A percentile compares a stretch with the other conserved stretches of the same genome.
phyloP scores from a whole-genome alignment of 306 rosid species.

The Biancaea sappan region DNA sequence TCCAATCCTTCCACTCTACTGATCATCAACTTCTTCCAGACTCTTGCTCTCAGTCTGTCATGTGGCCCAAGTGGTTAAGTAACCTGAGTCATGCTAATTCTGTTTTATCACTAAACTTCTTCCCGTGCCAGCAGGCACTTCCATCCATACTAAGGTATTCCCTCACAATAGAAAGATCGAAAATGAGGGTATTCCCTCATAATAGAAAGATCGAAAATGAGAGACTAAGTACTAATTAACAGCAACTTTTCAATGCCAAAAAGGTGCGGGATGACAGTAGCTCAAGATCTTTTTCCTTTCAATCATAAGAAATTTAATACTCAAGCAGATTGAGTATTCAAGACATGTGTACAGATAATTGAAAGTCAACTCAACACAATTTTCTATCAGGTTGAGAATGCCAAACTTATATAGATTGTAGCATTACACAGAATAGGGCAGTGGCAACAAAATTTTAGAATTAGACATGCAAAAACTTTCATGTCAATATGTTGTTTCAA shows the following conservation, averaged over 20 bases:
- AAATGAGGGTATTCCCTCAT: not conserved
- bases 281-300: conserved; percentile 17
- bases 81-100: too few species aligned
- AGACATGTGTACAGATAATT: not conserved
- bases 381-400: not conserved
- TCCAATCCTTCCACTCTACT: not conserved
- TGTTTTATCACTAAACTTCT: too few species aligned
- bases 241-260: not conserved
- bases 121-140: not conserved
- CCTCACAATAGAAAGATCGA: not conserved
- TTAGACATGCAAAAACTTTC: not conserved
- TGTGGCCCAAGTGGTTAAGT: too few species aligned
- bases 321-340: conserved; percentile 4
- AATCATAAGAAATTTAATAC: not conserved
- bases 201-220: not conserved
- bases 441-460: not conserved
- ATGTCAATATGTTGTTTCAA: not conserved
- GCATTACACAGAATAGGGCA: not conserved
- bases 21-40: not conserved
- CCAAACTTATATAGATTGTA: not conserved
- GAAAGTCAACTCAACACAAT: not conserved
- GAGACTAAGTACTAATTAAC: not conserved
- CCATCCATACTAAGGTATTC: not conserved
- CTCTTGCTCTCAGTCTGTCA: too few species aligned
- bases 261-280: conserved; percentile 16